Evolutionary conservation across 1,284 basidiomycete species (phyloP).

Genomic region (Boletus sp.): DNA sequence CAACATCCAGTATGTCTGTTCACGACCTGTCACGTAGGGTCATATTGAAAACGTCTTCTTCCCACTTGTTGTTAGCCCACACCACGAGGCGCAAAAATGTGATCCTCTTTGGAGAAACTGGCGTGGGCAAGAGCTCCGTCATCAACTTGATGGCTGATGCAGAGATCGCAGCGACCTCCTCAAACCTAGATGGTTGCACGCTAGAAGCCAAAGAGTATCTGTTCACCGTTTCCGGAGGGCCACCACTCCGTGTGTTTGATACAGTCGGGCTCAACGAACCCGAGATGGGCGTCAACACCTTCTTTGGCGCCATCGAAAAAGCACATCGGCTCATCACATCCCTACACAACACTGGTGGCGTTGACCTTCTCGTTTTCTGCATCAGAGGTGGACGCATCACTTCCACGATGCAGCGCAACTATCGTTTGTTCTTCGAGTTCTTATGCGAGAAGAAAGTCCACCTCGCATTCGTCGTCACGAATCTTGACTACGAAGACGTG

Average conservation of each 20-base stretch:
- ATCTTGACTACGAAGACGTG: not conserved
- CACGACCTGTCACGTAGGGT: not conserved
- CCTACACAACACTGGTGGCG: not conserved
- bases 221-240: not conserved
- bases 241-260: not conserved
- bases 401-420: not conserved
- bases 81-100: not conserved
- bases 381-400: not conserved
- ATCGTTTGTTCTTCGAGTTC: not conserved
- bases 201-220: not conserved
- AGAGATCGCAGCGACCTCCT: not conserved
- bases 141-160: conserved; percentile 8
- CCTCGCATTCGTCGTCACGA: conserved; percentile 4
- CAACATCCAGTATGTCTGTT: not conserved
- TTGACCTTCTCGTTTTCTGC: conserved; percentile 13
- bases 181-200: conserved; percentile 1
- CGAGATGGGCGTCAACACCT: not conserved
- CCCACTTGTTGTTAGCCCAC: not conserved
- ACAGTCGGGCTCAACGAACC: conserved; percentile 7
- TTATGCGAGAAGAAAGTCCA: not conserved
- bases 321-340: not conserved
- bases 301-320: conserved; percentile 1
- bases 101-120: conserved; percentile 7
- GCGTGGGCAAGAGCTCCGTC: conserved; percentile 1
- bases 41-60: not conserved